Conservation (phyloP, 768 basidiomycete genomes). For the Suillus fuscotomentosus region DNA sequence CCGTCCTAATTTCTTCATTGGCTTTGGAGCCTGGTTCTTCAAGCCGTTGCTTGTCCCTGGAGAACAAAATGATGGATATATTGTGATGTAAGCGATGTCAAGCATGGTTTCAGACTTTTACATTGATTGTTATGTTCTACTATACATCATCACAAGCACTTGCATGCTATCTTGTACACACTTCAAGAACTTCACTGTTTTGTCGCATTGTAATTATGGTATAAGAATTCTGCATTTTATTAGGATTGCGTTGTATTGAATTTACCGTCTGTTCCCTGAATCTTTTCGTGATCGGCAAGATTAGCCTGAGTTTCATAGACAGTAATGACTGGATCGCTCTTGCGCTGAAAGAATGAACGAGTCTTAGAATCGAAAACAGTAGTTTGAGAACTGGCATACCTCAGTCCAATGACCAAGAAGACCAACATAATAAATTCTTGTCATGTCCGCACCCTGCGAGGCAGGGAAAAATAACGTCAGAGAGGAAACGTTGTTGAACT, state of each 20-base stretch:
- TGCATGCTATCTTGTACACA: constrained; percentile 2
- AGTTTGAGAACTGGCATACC: constrained; percentile 36
- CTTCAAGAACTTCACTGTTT: neutral
- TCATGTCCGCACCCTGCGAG: constrained; percentile 76
- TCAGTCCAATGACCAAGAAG: constrained; percentile 82
- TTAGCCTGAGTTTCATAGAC: constrained; percentile 90
- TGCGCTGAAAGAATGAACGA: constrained; percentile 49
- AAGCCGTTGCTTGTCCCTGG: neutral
- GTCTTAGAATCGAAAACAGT: neutral
- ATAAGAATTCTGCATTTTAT: neutral
- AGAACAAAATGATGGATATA: neutral
- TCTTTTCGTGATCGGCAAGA: constrained; percentile 83
- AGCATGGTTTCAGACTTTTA: neutral
- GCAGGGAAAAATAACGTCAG: constrained; percentile 83
- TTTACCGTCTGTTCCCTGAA: constrained; percentile 71
- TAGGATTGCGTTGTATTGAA: constrained; percentile 45
- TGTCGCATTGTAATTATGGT: constrained; percentile 1
- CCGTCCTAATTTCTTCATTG: neutral
- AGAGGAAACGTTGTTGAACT: constrained; percentile 80
- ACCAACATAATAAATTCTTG: constrained; percentile 80
- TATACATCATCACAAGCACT: neutral
- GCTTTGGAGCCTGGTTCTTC: neutral
- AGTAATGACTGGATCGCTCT: constrained; percentile 73
- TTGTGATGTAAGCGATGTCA: neutral
- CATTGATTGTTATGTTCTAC: neutral